Conservation (phyloP, 1,139 yeast genomes). For the Saccharomyces pastorianus region DNA sequence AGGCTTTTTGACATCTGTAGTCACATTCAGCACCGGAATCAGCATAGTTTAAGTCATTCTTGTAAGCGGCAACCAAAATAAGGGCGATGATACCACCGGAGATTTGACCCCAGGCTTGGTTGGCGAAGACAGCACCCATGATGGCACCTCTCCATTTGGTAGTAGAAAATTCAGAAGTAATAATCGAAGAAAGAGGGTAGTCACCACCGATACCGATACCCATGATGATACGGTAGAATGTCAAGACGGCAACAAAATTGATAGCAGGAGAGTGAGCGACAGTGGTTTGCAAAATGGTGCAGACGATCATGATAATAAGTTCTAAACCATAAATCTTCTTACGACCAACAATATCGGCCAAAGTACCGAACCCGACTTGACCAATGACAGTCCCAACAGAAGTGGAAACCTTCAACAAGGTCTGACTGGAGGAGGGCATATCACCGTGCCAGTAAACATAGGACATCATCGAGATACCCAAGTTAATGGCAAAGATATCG, state of each 20-base stretch:
- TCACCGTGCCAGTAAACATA: slow-evolving; percentile 66
- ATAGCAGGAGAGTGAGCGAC: slow-evolving; percentile 63
- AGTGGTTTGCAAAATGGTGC: slow-evolving; percentile 69
- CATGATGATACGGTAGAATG: slow-evolving; percentile 70
- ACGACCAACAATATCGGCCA: slow-evolving; percentile 84
- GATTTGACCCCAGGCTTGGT: slow-evolving; percentile 89
- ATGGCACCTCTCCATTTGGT: slow-evolving; percentile 96
- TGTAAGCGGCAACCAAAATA: slow-evolving; percentile 64
- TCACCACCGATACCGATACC: slow-evolving; percentile 99
- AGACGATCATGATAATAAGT: slow-evolving; percentile 72
- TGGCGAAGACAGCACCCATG: slow-evolving; percentile 88
- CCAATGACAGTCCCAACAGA: slow-evolving; percentile 94
- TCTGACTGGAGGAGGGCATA: slow-evolving; percentile 58
- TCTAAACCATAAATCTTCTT: slow-evolving; percentile 83
- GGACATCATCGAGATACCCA: slow-evolving; percentile 67
- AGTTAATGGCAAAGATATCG: slow-evolving; percentile 82
- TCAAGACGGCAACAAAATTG: slow-evolving; percentile 60
- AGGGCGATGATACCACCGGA: slow-evolving; percentile 78
- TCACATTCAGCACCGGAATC: slow-evolving; percentile 50
- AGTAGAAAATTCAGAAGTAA: slow-evolving; percentile 80
- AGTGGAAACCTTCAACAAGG: slow-evolving; percentile 77
- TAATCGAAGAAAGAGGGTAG: slow-evolving; percentile 91
- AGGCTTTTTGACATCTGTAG: slow-evolving; percentile 58
- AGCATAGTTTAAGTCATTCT: slow-evolving; percentile 46
- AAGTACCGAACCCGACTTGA: slow-evolving; percentile 75